phyloP scores from a whole-genome alignment of 2,329 filamentous ascomycete species.

The Lachnellula subtilissima region DNA sequence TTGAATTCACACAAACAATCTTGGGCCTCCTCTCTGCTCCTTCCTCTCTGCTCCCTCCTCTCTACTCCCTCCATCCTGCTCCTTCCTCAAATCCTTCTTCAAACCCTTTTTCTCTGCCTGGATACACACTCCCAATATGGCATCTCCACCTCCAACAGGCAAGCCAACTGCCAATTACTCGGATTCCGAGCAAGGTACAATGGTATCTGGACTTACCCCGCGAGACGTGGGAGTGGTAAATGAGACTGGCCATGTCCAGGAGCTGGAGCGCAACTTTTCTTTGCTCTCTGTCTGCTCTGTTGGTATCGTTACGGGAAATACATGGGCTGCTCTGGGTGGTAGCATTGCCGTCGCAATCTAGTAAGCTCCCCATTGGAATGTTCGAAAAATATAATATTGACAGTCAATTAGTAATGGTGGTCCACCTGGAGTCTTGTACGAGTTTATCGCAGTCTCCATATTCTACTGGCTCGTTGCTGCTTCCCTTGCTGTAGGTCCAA shows the following conservation, averaged over 20 bases:
- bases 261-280: slow-evolving; percentile 46
- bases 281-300: slow-evolving; percentile 42
- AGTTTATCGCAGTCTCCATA: slow-evolving; percentile 49
- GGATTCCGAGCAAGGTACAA: slow-evolving; percentile 11
- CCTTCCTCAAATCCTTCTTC: no score
- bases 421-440: slow-evolving; percentile 56
- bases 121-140: background rate
- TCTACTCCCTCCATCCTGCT: no score
- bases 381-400: background rate
- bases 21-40: no score
- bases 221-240: slow-evolving; percentile 33
- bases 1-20: no score
- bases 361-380: slow-evolving; percentile 1
- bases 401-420: slow-evolving; percentile 57
- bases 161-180: background rate
- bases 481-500: slow-evolving; percentile 41
- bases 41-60: no score
- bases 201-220: background rate
- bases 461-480: slow-evolving; percentile 48
- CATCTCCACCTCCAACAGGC: background rate
- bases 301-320: slow-evolving; percentile 41
- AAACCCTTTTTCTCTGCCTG: no score
- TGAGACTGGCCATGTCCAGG: slow-evolving; percentile 46
- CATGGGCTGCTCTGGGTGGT: slow-evolving; percentile 43
- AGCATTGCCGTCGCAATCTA: slow-evolving; percentile 36